Evolutionary conservation across 192 early-diverging fungal genomes (phyloP), one percentile per base, ranked within the genome.

Genomic region (Backusella psychrophila): DNA sequence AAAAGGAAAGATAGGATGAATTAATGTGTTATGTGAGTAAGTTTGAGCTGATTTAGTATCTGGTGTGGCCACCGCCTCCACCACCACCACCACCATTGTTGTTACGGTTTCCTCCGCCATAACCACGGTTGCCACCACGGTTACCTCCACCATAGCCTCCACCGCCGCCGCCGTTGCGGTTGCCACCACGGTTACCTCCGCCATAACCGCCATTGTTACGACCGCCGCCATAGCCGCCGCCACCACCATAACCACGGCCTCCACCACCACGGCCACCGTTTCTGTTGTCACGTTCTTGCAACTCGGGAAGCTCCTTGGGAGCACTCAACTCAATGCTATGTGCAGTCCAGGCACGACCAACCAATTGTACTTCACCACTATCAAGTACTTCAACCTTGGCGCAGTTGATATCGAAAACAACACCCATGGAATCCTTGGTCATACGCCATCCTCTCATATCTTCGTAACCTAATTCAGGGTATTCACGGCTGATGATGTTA

Each of bases 401-500:
- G 2, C 89, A 82, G 33, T 83, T 82, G 31, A 99, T 83, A 87
- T 99, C 97, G 52, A 94, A 94, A n/a, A 96, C 93, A 29, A 94
- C 93, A 53, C 95, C 93, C 75, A 44, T 86, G 73, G 83, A 88
- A 59, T 98, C 97, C 73, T 90, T 93, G 74, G 88, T 90, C 87
- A 97, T 93, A 49, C 94, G 88, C 94, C 94, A 97, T 68, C 87
- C 85, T 71, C 84, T 87, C 69, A 93, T 90, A 77, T 94, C 94
- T 66, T 91, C 92, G 41, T 91, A 94, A 6, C 81, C 78, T 23
- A 98, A 80, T 38, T 85, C 87, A 8, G 94, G 93, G 78, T 91
- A 91, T 71, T 88, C 77, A 31, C 90, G 90, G 75, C 87, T 89
- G 42, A 96, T 76, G 39, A 93, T 92, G 56, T 90, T 89, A 79